A percentile compares a stretch with the other conserved stretches of the same genome.
These are phyloP conservation scores for Mortierella antarctica DNA, from an alignment of 192 early-diverging fungal species.

Conservation along the genomic window DNA sequence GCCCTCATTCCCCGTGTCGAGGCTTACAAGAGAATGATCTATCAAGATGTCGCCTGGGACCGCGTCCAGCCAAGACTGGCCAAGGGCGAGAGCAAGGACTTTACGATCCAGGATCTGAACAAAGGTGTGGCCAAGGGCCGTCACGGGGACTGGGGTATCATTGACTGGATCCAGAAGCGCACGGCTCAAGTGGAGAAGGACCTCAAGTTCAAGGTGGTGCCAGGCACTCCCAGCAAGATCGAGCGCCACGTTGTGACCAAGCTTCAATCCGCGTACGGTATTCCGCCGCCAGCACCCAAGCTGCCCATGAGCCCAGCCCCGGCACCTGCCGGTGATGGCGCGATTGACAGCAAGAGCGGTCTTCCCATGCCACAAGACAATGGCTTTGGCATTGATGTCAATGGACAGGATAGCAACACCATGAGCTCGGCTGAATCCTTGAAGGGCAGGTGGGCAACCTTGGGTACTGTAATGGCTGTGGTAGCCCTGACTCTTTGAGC, in stretches of 20 bases:
- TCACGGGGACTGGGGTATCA: not conserved
- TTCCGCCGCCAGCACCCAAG: not conserved
- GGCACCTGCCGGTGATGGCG: not conserved
- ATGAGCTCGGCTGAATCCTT: conserved; percentile 15
- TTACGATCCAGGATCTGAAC: conserved; percentile 22
- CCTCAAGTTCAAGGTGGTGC: conserved; percentile 16
- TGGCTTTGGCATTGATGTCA: too few species aligned
- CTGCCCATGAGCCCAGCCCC: too few species aligned
- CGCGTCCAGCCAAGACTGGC: conserved; percentile 18
- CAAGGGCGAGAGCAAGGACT: conserved; percentile 28
- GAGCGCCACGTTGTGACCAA: conserved; percentile 12
- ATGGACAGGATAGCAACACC: too few species aligned
- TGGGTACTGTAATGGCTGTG: conserved; percentile 3
- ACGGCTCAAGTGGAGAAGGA: conserved; percentile 13
- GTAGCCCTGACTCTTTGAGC: conserved; percentile 16
- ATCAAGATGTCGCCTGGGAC: conserved; percentile 57
- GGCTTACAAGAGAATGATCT: conserved; percentile 51
- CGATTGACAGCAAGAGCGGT: not conserved
- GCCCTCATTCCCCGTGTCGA: conserved; percentile 47
- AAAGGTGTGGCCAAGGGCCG: not conserved
- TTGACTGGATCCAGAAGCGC: conserved; percentile 24
- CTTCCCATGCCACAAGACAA: not conserved
- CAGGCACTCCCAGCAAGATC: conserved; percentile 17
- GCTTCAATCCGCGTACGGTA: conserved; percentile 13
- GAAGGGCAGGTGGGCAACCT: conserved; percentile 21